Evolutionary conservation across 345 rosid genomes (phyloP).

Genomic region (Syzygium grande): DNA sequence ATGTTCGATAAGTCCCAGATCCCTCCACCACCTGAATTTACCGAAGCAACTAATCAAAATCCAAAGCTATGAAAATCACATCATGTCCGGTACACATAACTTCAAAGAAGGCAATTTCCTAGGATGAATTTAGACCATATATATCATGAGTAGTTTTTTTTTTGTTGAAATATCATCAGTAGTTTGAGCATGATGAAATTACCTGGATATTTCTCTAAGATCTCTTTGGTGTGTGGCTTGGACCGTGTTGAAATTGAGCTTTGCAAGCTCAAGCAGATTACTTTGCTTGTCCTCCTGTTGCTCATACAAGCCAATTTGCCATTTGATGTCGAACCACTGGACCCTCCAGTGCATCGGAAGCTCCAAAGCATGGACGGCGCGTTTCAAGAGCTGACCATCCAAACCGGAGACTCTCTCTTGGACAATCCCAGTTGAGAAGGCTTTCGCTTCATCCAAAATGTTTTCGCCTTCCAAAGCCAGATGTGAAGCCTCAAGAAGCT

Average conservation of each 20-base stretch:
- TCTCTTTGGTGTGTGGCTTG: constrained; percentile 44
- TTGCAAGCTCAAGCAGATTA: constrained; percentile 20
- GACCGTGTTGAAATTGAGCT: constrained; percentile 33
- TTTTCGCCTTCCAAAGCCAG: constrained; percentile 23
- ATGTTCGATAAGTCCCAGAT: constrained; percentile 21
- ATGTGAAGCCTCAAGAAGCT: constrained; percentile 41
- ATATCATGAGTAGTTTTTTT: constrained; percentile 12
- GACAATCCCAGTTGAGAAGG: constrained; percentile 6
- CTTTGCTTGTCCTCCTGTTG: not conserved
- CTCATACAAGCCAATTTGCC: constrained; percentile 22
- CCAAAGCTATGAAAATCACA: not conserved
- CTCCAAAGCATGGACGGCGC: constrained; percentile 18
- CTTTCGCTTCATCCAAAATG: constrained; percentile 15
- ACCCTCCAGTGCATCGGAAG: constrained; percentile 36
- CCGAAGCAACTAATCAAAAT: not conserved
- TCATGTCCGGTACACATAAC: not conserved
- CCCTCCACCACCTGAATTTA: constrained; percentile 45
- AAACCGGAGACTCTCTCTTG: not conserved
- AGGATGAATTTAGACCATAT: not conserved
- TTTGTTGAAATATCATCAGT: no score
- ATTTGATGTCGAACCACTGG: constrained; percentile 45
- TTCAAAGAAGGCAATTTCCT: not conserved
- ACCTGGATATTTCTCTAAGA: constrained; percentile 33
- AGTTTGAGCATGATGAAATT: not conserved
- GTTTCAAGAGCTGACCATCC: not conserved